phyloP scores from a whole-genome alignment of 2,329 filamentous ascomycete genomes.

The Aspergillus sp. region DNA sequence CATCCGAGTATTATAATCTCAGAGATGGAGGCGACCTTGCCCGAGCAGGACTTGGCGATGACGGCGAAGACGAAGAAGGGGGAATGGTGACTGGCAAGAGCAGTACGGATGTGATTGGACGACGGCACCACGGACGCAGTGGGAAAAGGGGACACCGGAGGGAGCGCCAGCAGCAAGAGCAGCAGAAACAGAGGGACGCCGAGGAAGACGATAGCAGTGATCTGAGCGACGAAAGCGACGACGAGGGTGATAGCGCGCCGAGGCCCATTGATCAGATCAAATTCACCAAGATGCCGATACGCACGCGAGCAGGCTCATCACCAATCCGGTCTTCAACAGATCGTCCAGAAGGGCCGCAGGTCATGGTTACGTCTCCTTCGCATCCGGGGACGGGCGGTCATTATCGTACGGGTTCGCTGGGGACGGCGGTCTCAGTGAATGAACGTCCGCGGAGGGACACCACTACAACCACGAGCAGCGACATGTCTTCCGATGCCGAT shows the following conservation, averaged over 20 bases:
- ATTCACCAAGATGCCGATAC: constrained; percentile 92
- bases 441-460: constrained; percentile 59
- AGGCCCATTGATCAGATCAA: constrained; percentile 82
- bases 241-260: constrained; percentile 51
- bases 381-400: constrained; percentile 46
- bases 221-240: constrained; percentile 64
- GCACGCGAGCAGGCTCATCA: constrained; percentile 82
- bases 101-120: constrained; percentile 56
- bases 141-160: constrained; percentile 31
- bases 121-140: constrained; percentile 30
- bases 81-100: constrained; percentile 61
- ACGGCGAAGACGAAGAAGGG: constrained; percentile 60
- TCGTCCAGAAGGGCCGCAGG: constrained; percentile 44
- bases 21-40: constrained; percentile 29
- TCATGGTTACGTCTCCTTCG: constrained; percentile 57
- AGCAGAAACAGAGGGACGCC: constrained; percentile 52
- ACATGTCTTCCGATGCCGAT: constrained; percentile 65
- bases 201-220: constrained; percentile 67
- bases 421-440: constrained; percentile 53
- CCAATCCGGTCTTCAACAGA: constrained; percentile 61
- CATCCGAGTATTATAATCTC: constrained; percentile 61
- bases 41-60: constrained; percentile 33
- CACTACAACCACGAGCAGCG: constrained; percentile 63
- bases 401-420: constrained; percentile 55
- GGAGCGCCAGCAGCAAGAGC: constrained; percentile 45